These are phyloP conservation scores for Trametes villosa DNA, from an alignment of 768 basidiomycete genomes.

Conservation along the genomic window DNA sequence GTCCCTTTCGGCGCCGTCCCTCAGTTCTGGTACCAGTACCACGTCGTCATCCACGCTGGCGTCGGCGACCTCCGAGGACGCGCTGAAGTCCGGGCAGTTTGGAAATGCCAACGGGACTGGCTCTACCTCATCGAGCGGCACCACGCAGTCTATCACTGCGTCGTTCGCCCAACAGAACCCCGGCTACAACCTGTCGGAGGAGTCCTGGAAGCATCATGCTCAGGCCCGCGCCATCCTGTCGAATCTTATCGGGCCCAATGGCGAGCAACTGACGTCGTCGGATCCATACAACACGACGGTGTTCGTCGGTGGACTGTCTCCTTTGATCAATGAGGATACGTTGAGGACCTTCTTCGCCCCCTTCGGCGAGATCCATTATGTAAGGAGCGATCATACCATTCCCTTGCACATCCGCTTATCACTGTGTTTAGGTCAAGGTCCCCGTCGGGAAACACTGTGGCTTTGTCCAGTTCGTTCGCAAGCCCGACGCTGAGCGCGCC, in stretches of 20 bases:
- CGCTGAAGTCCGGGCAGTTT: slow-evolving; percentile 51
- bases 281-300: slow-evolving; percentile 98
- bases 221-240: slow-evolving; percentile 84
- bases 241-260: slow-evolving; percentile 84
- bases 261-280: slow-evolving; percentile 83
- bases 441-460: slow-evolving; percentile 95
- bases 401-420: slow-evolving; percentile 13
- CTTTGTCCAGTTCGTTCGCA: slow-evolving; percentile 93
- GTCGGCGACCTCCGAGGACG: slow-evolving; percentile 56
- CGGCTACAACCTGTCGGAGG: slow-evolving; percentile 65
- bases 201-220: slow-evolving; percentile 84
- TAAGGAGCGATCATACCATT: slow-evolving; percentile 40
- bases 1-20: slow-evolving; percentile 38
- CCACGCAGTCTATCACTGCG: slow-evolving; percentile 39
- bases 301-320: slow-evolving; percentile 90
- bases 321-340: slow-evolving; percentile 89
- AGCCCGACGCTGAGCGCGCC: slow-evolving; percentile 88
- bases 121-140: slow-evolving; percentile 1
- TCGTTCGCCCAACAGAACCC: slow-evolving; percentile 50
- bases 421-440: slow-evolving; percentile 78
- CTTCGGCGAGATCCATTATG: slow-evolving; percentile 94
- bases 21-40: slow-evolving; percentile 43
- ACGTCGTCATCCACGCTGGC: slow-evolving; percentile 57
- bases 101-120: slow-evolving; percentile 34
- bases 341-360: slow-evolving; percentile 88